Evolutionary conservation across 345 rosid species (phyloP).

Genomic region (Conringia planisiliqua): DNA sequence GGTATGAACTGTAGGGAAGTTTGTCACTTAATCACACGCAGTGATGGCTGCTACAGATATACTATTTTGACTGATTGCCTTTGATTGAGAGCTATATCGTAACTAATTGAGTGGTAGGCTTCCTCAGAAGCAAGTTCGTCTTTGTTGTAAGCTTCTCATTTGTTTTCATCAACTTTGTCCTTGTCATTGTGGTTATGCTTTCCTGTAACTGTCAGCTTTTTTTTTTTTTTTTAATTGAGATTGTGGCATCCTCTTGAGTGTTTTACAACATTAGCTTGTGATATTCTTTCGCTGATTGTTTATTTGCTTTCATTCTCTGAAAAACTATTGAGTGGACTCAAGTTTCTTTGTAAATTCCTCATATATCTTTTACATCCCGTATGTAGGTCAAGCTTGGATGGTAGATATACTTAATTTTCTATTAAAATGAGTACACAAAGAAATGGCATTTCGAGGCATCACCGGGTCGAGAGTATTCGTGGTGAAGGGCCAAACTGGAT

Average conservation of each 20-base stretch:
- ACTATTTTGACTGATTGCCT: not conserved
- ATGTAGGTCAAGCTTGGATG: conserved; percentile 60
- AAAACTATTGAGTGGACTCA: not conserved
- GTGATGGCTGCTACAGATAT: not conserved
- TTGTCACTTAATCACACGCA: not conserved
- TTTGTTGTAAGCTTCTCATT: not conserved
- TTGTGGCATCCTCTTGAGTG: not conserved
- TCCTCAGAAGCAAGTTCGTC: not conserved
- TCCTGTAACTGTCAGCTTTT: not conserved
- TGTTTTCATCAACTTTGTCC: not conserved
- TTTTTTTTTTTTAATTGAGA: not conserved
- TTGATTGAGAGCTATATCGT: not conserved
- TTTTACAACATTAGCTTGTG: not conserved
- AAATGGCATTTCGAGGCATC: conserved; percentile 49
- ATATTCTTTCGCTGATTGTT: not conserved
- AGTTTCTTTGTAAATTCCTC: not conserved
- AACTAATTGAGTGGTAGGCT: not conserved
- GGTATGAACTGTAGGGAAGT: not conserved
- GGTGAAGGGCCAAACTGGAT: conserved; percentile 87
- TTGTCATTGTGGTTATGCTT: not conserved
- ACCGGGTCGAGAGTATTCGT: conserved; percentile 41
- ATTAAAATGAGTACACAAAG: conserved; percentile 62
- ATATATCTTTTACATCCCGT: conserved; percentile 10
- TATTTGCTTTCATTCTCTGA: not conserved
- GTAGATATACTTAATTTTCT: conserved; percentile 28